Evolutionary conservation across 2,329 filamentous ascomycete genomes (phyloP), one percentile per base, ranked within the genome.

Genomic region (Geosmithia putterillii): DNA sequence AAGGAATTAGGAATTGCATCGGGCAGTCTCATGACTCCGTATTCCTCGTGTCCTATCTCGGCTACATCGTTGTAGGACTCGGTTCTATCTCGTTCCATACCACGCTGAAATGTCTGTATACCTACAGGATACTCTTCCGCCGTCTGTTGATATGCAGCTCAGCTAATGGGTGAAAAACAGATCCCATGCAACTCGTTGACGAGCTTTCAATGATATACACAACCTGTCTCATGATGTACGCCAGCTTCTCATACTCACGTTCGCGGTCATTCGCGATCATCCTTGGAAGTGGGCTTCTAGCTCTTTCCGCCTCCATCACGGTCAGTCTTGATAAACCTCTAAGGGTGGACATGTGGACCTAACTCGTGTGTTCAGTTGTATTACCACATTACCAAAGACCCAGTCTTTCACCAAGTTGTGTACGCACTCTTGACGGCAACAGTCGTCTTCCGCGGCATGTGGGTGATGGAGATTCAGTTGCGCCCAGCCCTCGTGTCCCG

Each of bases 341-440:
- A 28, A n/a, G 4, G 8, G 5, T 8, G n/a, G 25, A 18, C 21
- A 41, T 8, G 18, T 21, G n/a, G n/a, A n/a, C n/a, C 28, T 32
- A 15, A 45, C n/a, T 37, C 25, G 9, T 18, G 21, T 6, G 14
- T 21, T 15, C 23, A 70, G 66, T 53, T 59, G 3, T 67, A 66
- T 60, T 94, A 94, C 61, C 83, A 88, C 56, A 78, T 85, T 48
- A 77, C 88, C 15, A 86, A 89, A 56, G 81, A 94, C 50, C 86
- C 87, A 0, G 68, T 76, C 1, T 94, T 94, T 59, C 87, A 94
- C 62, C 86, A 94, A 57, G 80, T 78, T 47, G 82, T 81, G 4
- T 94, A 88, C 52, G 84, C 79, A 2, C 56, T 83, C 3, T 64
- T 94, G 38, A 92, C 86, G 1, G 71, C 72, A 5, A 67, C 79